phyloP scores from a whole-genome alignment of 108 stramenopile species.

The Nannochloropsis gaditana region DNA sequence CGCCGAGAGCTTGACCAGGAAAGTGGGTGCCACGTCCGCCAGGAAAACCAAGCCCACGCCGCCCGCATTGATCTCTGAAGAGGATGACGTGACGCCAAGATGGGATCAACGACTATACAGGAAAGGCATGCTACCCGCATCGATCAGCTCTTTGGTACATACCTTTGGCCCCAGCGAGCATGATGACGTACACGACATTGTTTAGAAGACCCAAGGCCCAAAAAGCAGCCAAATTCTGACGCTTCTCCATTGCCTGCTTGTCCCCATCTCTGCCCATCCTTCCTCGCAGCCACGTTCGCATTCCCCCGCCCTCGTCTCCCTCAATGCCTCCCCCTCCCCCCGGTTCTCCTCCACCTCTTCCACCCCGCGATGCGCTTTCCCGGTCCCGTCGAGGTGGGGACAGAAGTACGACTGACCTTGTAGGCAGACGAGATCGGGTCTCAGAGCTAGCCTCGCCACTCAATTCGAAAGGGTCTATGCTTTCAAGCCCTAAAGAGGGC shows the following conservation, averaged over 20 bases:
- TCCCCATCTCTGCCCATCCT: not conserved
- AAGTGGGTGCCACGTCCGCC: constrained; percentile 56
- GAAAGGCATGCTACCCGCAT: not conserved
- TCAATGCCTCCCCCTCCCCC: too few relatives aligned
- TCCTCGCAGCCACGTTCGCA: not conserved
- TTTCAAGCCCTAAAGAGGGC: too few relatives aligned
- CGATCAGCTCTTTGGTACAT: not conserved
- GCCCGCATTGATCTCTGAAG: constrained; percentile 57
- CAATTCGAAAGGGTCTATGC: too few relatives aligned
- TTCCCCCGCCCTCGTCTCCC: not conserved
- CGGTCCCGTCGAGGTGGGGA: not conserved
- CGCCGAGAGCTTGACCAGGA: constrained; percentile 40
- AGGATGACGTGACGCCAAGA: not conserved
- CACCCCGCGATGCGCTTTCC: not conserved
- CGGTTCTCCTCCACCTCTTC: not conserved
- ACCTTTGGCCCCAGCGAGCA: constrained; percentile 19
- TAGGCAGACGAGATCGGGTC: not conserved
- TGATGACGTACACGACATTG: constrained; percentile 41
- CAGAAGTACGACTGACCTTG: not conserved
- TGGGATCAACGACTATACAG: not conserved
- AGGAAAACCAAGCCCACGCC: constrained; percentile 65
- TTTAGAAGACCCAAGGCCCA: constrained; percentile 42
- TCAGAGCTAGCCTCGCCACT: not conserved
- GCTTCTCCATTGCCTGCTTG: not conserved
- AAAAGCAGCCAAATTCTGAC: constrained; percentile 26